Evolutionary conservation across 768 basidiomycete species (phyloP), one percentile per base, ranked within the genome.

Genomic region (Dioszegia hungarica): DNA sequence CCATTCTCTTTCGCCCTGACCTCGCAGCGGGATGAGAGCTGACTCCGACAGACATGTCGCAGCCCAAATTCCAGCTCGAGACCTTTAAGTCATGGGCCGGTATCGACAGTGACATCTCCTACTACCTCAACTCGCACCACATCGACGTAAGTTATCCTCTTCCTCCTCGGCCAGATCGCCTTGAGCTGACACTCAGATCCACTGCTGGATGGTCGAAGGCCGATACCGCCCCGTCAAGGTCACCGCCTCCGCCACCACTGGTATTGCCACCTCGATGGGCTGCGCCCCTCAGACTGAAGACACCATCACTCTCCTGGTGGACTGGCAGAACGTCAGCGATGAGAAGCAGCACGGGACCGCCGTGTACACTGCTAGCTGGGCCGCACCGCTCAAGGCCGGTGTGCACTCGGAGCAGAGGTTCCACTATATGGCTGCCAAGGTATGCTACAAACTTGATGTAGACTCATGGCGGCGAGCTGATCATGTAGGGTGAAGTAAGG

Each of bases 51-150:
- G 63, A 92, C 90, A 95, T 95, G 92, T 90, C 88, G 70, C 92
- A 94, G 75, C 92, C 92, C 39, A 95, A 95, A 78, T 86, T 84
- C 67, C 92, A 95, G 77, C 82, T 95, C 25, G 89, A 91, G 77
- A 94, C 92, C 0, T 95, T 94, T 84, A 85, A 85, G 55, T 88
- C 88, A 6, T 95, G 92, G 92, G 92, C 91, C 24, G 92, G 91
- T 34, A 90, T 86, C 77, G 89, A 92, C 74, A 89, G 88, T 31
- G 91, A 94, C 65, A 92, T 94, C 78, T 90, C 88, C 61, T 93
- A 93, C 77, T 94, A 95, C 76, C 85, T 94, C 59, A 93, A 90
- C 56, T 93, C 90, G 36, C 92, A 94, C 76, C 90, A 94, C 77
- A 88, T 93, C 70, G 90, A 77, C 54, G 59, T 57, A 54, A 61